Conservation (phyloP, 192 early-diverging fungal genomes). For the Phycomyces nitens region DNA sequence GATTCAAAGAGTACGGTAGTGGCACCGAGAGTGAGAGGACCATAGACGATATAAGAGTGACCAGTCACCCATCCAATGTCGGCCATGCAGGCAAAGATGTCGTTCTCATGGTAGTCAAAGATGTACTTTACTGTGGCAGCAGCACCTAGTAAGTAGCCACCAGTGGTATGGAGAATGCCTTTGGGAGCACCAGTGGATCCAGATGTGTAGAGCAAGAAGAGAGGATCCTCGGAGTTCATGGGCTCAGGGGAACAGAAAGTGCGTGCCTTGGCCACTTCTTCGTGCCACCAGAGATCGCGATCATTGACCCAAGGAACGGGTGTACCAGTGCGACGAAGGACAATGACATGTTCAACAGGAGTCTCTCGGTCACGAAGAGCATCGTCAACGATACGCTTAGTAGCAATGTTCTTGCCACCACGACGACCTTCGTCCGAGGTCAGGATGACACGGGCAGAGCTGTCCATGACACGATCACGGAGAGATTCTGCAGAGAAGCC, state of each 20-base stretch:
- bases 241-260: constrained; percentile 84
- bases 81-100: constrained; percentile 92
- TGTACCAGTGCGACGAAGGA: constrained; percentile 86
- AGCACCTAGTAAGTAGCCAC: constrained; percentile 88
- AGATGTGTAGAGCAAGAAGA: constrained; percentile 94
- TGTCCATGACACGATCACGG: constrained; percentile 87
- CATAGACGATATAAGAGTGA: constrained; percentile 90
- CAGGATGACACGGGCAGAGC: constrained; percentile 73
- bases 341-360: constrained; percentile 78
- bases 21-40: constrained; percentile 79
- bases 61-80: constrained; percentile 92
- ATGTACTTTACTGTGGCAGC: constrained; percentile 82
- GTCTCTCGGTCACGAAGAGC: constrained; percentile 73
- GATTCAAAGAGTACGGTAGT: constrained; percentile 94
- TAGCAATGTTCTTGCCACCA: constrained; percentile 82
- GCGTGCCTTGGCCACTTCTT: constrained; percentile 77
- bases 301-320: constrained; percentile 66
- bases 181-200: constrained; percentile 90
- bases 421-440: constrained; percentile 94
- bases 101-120: constrained; percentile 88
- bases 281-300: constrained; percentile 94
- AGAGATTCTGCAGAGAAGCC: constrained; percentile 92
- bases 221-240: constrained; percentile 89
- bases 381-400: constrained; percentile 92
- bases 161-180: constrained; percentile 93